These are phyloP conservation scores for Ophiostoma fasciatum DNA, from an alignment of 2,329 filamentous ascomycete genomes.

Conservation along the genomic window DNA sequence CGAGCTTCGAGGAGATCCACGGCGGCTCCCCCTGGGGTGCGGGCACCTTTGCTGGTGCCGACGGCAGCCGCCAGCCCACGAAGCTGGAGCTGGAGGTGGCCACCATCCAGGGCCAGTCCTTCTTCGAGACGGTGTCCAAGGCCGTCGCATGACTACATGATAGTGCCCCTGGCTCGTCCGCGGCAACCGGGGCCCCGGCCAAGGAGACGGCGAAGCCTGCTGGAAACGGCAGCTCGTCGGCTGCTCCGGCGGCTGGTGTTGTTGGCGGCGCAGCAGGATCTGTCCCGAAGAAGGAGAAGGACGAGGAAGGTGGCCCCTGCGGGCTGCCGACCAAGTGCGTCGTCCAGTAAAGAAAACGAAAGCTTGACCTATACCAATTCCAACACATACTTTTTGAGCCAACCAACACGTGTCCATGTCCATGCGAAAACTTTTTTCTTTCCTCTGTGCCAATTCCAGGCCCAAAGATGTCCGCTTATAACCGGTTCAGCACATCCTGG, in stretches of 20 bases:
- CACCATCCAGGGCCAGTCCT: constrained; percentile 66
- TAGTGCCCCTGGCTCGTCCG: constrained; percentile 19
- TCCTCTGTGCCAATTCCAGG: not conserved
- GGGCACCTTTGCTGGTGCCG: constrained; percentile 66
- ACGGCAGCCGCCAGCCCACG: constrained; percentile 73
- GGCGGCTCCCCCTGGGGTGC: constrained; percentile 89
- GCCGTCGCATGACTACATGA: constrained; percentile 62
- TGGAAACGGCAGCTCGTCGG: not conserved
- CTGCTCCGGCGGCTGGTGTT: constrained; percentile 5
- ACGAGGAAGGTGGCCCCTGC: constrained; percentile 10
- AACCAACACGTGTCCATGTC: not conserved
- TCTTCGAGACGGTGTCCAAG: constrained; percentile 66
- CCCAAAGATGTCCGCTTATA: constrained; percentile 35
- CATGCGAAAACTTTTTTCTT: not conserved
- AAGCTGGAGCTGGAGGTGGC: constrained; percentile 66
- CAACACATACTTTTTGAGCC: not conserved
- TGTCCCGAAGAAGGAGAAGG: constrained; percentile 11
- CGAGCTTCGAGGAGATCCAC: constrained; percentile 63
- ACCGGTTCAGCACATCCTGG: constrained; percentile 66
- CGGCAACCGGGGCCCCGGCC: constrained; percentile 13
- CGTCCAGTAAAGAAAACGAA: constrained; percentile 3
- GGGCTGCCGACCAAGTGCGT: constrained; percentile 12
- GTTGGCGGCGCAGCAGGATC: constrained; percentile 6
- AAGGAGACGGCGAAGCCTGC: constrained; percentile 9
- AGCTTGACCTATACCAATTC: not conserved